Evolutionary conservation across 768 basidiomycete species (phyloP).

Genomic region (Mycena maculata): DNA sequence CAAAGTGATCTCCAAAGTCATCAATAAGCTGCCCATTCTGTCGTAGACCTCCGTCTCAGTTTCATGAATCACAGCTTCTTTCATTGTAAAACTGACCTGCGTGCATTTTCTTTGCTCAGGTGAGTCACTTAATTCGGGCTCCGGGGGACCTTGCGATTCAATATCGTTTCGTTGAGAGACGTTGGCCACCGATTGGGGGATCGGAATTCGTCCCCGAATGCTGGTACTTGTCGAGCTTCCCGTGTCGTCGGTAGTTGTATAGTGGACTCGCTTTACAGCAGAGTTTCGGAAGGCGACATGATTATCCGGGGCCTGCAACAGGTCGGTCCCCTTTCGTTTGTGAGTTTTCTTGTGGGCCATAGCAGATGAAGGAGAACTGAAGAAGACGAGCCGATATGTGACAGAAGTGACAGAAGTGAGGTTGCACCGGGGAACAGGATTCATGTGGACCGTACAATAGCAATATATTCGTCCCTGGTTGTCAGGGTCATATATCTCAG

Average conservation of each 20-base stretch:
- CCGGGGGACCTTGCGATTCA: too few relatives aligned
- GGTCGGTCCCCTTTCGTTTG: too few relatives aligned
- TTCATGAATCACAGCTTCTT: background rate
- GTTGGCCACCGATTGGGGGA: background rate
- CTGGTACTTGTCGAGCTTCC: background rate
- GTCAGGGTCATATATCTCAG: background rate
- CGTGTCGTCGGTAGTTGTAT: background rate
- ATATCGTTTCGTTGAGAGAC: background rate
- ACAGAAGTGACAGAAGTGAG: too few relatives aligned
- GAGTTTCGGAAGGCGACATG: background rate
- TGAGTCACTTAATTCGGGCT: background rate
- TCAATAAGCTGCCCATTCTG: conserved; percentile 19
- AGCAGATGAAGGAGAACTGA: too few relatives aligned
- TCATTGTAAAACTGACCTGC: background rate
- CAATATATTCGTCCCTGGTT: background rate
- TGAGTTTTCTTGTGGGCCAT: too few relatives aligned
- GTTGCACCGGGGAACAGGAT: too few relatives aligned
- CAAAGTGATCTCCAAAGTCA: conserved; percentile 10
- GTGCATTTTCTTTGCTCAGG: background rate
- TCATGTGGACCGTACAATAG: background rate
- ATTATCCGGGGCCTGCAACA: too few relatives aligned
- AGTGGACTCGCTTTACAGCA: background rate
- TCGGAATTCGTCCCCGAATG: background rate
- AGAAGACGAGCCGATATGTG: too few relatives aligned
- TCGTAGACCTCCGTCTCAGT: background rate